These are phyloP conservation scores for Reutealis trisperma DNA, from an alignment of 345 rosid species.

Conservation along the genomic window DNA sequence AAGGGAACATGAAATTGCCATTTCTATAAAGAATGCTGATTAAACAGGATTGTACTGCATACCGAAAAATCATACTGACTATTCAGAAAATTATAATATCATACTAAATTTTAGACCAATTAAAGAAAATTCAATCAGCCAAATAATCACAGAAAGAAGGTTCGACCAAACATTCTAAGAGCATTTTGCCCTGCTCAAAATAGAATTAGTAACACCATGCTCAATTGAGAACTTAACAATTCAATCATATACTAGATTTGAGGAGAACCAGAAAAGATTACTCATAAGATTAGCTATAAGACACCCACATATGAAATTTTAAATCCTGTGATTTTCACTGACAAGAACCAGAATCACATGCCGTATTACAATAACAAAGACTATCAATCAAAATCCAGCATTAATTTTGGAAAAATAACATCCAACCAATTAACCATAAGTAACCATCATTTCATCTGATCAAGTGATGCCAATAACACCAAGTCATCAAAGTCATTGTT, in stretches of 20 bases:
- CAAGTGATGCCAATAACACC: background rate
- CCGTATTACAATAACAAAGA: background rate
- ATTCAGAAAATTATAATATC: too few relatives aligned
- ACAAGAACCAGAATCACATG: background rate
- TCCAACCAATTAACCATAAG: background rate
- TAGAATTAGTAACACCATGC: too few relatives aligned
- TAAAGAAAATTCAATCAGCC: too few relatives aligned
- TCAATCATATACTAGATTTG: background rate
- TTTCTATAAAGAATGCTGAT: too few relatives aligned
- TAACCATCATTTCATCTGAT: background rate
- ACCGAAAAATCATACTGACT: too few relatives aligned
- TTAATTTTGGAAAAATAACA: background rate
- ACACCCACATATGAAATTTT: background rate
- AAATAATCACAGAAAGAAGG: too few relatives aligned
- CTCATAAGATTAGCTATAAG: background rate
- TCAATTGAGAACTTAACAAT: background rate
- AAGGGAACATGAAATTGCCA: too few relatives aligned
- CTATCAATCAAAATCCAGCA: background rate
- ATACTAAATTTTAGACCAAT: too few relatives aligned
- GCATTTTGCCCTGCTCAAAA: background rate
- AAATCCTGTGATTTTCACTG: background rate
- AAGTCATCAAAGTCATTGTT: background rate
- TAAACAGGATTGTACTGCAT: too few relatives aligned
- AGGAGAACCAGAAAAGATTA: too few relatives aligned
- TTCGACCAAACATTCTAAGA: too few relatives aligned